Evolutionary conservation across 129 eudicot genomes (phyloP).

Genomic region (Chrysanthemum seticuspe): DNA sequence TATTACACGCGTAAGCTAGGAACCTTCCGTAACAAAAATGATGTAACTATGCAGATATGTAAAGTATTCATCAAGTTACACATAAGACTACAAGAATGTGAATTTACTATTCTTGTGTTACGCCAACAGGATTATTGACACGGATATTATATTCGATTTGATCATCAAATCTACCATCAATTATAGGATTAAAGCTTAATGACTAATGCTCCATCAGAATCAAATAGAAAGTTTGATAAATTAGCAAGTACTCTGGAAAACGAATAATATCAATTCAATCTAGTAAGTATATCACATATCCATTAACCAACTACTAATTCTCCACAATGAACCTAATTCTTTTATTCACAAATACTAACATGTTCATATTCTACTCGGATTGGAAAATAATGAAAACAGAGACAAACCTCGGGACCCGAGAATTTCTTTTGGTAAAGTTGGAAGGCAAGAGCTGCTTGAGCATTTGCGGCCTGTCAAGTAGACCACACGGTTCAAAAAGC

Average conservation of each 20-base stretch:
- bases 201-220: neutral
- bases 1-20: neutral
- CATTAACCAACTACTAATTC: conserved; percentile 2
- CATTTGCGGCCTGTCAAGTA: too few species aligned
- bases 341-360: conserved; percentile 7
- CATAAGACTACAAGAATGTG: too few species aligned
- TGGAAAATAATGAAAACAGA: conserved; percentile 12
- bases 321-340: neutral
- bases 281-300: neutral
- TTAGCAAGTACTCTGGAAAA: neutral
- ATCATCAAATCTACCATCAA: neutral
- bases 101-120: too few species aligned
- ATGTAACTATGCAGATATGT: too few species aligned
- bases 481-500: too few species aligned
- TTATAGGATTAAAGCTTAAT: neutral
- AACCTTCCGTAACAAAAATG: neutral
- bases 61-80: too few species aligned
- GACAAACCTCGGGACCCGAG: conserved; percentile 99
- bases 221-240: neutral
- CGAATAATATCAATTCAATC: neutral
- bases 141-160: too few species aligned
- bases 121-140: too few species aligned
- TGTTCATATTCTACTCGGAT: neutral
- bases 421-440: too few species aligned
- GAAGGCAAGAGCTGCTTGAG: too few species aligned